Base-by-base conservation (phyloP, 2,329 filamentous ascomycete species). In the Pestalotiopsis sp. region DNA sequence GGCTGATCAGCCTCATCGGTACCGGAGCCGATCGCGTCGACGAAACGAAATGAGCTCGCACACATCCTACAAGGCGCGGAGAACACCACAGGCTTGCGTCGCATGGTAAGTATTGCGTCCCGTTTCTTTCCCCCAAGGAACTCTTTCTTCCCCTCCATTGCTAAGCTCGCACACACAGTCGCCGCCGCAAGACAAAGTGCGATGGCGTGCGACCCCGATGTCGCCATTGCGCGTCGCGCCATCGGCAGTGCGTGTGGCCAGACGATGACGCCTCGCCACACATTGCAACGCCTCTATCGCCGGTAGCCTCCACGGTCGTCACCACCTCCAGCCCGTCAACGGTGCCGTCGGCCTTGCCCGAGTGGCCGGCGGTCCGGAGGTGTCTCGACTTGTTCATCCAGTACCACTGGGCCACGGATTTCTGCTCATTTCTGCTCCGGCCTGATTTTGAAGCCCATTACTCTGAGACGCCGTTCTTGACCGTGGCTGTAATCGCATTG, bases 41-140 rank as follows among this genome's bases (percentile, higher is more conserved):
- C 30, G 30, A 55, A 17, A 30, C 30, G 55, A 26, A 22, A 66
- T 58, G 52, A 66, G 64, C 64, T 59, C 64, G n/a, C 17, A 26
- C 55, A 40, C 30, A 22, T 52, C 52, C n/a, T 66, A 66, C 39
- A 58, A 52, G 26, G 30, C 55, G 7, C 52, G 64, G 11, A 39
- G 64, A 22, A 66, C 64, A 58, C 64, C 64, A 40, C 64, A 66
- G 55, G 64, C 64, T 30, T 66, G 64, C 22, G 55, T 66, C 38
- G 64, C 64, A 66, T 66, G 64, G 64, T 66, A 40, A 58, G 24
- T 24, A 22, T 38, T 22, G 7, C 14, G 30, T 39, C 24, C 20
- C 58, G 58, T 20, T 26, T 14, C 11, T 62, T 17, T n/a, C 20
- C 13, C 14, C 30, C 6, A 1, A 35, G 30, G 9, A 7, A 35